These are phyloP conservation scores for Poteriospumella lacustris DNA, from an alignment of 108 stramenopile species.

Conservation along the genomic window DNA sequence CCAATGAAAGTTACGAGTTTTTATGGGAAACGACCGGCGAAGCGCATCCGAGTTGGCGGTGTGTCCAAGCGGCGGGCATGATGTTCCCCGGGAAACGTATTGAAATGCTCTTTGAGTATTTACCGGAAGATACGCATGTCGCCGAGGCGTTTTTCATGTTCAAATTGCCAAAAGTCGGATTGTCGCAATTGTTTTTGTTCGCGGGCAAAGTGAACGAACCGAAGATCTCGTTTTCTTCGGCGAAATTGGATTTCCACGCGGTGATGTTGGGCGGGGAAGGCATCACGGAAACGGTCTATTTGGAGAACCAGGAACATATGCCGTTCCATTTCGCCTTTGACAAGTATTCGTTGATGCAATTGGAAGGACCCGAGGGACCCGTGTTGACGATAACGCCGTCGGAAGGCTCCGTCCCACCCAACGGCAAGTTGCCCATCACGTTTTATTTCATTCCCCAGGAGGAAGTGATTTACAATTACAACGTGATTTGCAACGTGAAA, in stretches of 20 bases:
- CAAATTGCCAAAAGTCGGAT: slow-evolving; percentile 46
- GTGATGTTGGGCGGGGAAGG: slow-evolving; percentile 46
- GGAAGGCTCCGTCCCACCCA: slow-evolving; percentile 46
- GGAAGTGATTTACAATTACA: slow-evolving; percentile 56
- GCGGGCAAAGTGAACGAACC: slow-evolving; percentile 55
- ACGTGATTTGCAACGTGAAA: slow-evolving; percentile 47
- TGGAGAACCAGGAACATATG: slow-evolving; percentile 52
- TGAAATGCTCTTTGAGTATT: slow-evolving; percentile 64
- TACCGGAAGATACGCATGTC: slow-evolving; percentile 44
- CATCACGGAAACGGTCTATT: slow-evolving; percentile 42
- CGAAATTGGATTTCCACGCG: slow-evolving; percentile 50
- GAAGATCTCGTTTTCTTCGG: slow-evolving; percentile 40
- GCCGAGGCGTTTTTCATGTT: slow-evolving; percentile 57
- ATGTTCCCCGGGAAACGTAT: slow-evolving; percentile 54
- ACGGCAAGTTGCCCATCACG: slow-evolving; percentile 43
- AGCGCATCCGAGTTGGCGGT: slow-evolving; percentile 46
- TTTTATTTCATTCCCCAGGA: slow-evolving; percentile 52
- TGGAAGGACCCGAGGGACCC: neutral
- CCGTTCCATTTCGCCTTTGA: slow-evolving; percentile 59
- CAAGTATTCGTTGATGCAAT: slow-evolving; percentile 31
- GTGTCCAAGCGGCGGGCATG: slow-evolving; percentile 48
- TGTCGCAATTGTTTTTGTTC: slow-evolving; percentile 53
- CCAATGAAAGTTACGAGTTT: slow-evolving; percentile 53
- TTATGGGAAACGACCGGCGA: slow-evolving; percentile 53
- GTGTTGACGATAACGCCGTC: slow-evolving; percentile 37